Conservation (phyloP, 345 rosid species). For the Boechera stricta region DNA sequence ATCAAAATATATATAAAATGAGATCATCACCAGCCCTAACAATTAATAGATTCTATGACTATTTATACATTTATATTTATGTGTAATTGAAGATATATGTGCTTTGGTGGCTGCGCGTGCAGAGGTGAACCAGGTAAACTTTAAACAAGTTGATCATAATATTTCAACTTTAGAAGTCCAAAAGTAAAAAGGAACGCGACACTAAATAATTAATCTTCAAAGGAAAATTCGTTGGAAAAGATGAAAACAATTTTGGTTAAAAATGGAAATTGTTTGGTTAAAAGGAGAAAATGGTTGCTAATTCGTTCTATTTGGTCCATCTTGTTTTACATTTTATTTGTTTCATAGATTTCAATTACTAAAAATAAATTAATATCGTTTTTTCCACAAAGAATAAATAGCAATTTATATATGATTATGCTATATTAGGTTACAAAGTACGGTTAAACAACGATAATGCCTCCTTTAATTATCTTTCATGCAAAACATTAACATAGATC, state of each 20-base stretch:
- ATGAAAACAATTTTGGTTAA: background rate
- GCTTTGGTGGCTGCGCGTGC: constrained; percentile 46
- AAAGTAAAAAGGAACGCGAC: constrained; percentile 32
- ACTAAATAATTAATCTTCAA: constrained; percentile 13
- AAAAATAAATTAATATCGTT: background rate
- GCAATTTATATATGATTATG: background rate
- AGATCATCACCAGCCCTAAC: constrained; percentile 11
- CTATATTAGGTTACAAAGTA: background rate
- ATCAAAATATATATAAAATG: background rate
- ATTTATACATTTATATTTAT: constrained; percentile 22
- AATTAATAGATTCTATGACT: background rate
- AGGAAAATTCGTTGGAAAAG: background rate
- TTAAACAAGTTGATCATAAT: constrained; percentile 43
- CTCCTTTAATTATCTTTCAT: background rate
- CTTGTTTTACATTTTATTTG: background rate
- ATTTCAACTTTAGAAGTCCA: constrained; percentile 25
- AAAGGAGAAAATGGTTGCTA: constrained; percentile 10
- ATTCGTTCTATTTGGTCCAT: constrained; percentile 10
- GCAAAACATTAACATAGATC: background rate
- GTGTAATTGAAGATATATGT: background rate
- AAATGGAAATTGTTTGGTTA: constrained; percentile 16
- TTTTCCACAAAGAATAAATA: background rate
- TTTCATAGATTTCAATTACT: background rate
- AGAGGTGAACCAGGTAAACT: constrained; percentile 42
- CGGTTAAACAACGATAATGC: background rate